Evolutionary conservation across 768 basidiomycete genomes (phyloP).

Genomic region (Leccinum boreale): DNA sequence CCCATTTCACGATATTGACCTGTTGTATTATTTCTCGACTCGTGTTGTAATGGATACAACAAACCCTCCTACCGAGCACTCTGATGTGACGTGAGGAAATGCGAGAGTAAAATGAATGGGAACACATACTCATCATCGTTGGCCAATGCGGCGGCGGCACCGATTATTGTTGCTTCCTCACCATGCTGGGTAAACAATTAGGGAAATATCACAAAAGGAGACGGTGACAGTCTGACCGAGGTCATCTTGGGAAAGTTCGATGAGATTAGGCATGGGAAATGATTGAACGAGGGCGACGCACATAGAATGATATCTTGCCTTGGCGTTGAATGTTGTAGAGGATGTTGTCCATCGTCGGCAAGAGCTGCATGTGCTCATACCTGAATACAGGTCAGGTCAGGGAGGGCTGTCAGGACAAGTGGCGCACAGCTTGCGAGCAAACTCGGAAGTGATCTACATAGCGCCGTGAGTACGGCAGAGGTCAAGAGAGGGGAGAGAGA

Average conservation of each 20-base stretch:
- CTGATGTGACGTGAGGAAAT: conserved; percentile 34
- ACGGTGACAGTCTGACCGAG: conserved; percentile 49
- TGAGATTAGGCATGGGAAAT: conserved; percentile 7
- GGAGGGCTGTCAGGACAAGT: background rate
- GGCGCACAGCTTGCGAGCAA: conserved; percentile 60
- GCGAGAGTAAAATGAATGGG: background rate
- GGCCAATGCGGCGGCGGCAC: conserved; percentile 83
- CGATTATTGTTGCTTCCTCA: conserved; percentile 88
- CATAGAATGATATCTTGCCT: conserved; percentile 90
- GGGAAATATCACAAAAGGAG: background rate
- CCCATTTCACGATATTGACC: conserved; percentile 94
- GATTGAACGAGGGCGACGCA: conserved; percentile 34
- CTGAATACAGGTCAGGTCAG: conserved; percentile 28
- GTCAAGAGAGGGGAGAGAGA: background rate
- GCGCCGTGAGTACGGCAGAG: conserved; percentile 5
- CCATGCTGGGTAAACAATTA: conserved; percentile 54
- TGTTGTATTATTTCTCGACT: conserved; percentile 24
- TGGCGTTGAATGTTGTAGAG: conserved; percentile 92
- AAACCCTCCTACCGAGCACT: conserved; percentile 57
- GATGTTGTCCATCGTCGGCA: conserved; percentile 83
- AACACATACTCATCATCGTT: conserved; percentile 76
- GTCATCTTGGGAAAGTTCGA: conserved; percentile 58
- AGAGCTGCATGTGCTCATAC: conserved; percentile 75
- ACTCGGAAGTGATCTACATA: conserved; percentile 59
- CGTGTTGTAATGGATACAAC: background rate